Conservation (phyloP, 1,284 basidiomycete genomes). For the Rhodotorula sp. region DNA sequence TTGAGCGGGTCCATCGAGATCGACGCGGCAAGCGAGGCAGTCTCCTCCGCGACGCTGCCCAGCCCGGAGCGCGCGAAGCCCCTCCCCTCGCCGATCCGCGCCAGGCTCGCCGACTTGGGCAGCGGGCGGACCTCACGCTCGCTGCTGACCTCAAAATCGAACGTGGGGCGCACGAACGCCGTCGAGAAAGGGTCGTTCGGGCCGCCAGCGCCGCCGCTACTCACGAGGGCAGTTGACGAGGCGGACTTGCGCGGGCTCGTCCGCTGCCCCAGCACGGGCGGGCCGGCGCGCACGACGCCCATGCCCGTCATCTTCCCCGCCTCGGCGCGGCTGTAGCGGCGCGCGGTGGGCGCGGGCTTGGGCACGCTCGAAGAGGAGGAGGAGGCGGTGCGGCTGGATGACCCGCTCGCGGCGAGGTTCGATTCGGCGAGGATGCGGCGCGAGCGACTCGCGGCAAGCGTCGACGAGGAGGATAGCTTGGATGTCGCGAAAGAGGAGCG, state of each 20-base stretch:
- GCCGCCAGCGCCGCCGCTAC: not conserved
- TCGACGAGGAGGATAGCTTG: not conserved
- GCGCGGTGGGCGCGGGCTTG: not conserved
- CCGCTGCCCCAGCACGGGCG: conserved; percentile 11
- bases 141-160: conserved; percentile 4
- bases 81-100: not conserved
- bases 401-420: not conserved
- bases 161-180: conserved; percentile 17
- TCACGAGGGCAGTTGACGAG: not conserved
- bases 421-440: conserved; percentile 6
- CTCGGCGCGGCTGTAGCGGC: conserved; percentile 18
- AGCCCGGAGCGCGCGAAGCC: not conserved
- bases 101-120: not conserved
- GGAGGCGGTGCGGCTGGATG: not conserved
- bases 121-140: conserved; percentile 2
- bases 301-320: conserved; percentile 31
- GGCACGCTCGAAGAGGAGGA: not conserved
- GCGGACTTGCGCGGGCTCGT: conserved; percentile 3
- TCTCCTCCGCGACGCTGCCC: not conserved
- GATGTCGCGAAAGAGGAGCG: not conserved
- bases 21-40: not conserved
- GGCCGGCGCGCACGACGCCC: conserved; percentile 32
- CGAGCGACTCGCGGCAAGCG: not conserved
- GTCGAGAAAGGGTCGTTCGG: conserved; percentile 35
- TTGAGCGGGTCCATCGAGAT: not conserved